Base-by-base conservation (phyloP, 2,329 filamentous ascomycete genomes). In the Neocatenulostroma microsporum region DNA sequence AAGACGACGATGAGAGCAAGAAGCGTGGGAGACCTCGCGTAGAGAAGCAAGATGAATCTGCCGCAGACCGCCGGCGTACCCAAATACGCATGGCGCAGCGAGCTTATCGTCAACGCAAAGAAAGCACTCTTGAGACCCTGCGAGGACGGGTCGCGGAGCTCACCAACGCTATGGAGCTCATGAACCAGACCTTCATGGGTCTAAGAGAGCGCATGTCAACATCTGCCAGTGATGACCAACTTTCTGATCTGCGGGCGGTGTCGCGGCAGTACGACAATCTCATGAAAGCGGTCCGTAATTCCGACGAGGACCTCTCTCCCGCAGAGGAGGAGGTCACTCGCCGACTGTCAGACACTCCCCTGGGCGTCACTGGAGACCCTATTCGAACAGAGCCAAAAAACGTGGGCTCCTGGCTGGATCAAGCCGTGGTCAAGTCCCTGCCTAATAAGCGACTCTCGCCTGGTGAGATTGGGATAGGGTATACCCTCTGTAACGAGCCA, bases 11-110 rank as follows among this genome's bases (percentile, higher is more conserved):
- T 21, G 45, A 46, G 21, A 21, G 25, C 31, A 69, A 66, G 53
- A 76, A 81, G 50, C 67, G 85, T 54, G 85, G 85, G 6, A 72
- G 85, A 37, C 85, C 85, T 5, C 69, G 84, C 34, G 69, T 91
- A 12, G 79, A 88, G 48, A 76, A 77, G n/a, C 77, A 78, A 42
- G 83, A 89, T 60, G 78, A 85, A 60, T 87, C 80, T 17, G 78
- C 82, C 43, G 78, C 76, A 36, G 84, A 88, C 82, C 80, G 85
- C 44, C 81, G 87, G 35, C 76, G 87, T 37, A 89, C 84, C 4
- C 87, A 94, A 57, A 91, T 94, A 45, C 79, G 87, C 17, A 73
- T 89, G 37, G 87, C 87, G 2, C 87, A 94, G 58, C 71, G 86
- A 47, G 85, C 85, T 1, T 94, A 94, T 55, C 77, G 87, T 12